Conservation (phyloP, 805 yeast species). For the Ogataea nitratoaversa region DNA sequence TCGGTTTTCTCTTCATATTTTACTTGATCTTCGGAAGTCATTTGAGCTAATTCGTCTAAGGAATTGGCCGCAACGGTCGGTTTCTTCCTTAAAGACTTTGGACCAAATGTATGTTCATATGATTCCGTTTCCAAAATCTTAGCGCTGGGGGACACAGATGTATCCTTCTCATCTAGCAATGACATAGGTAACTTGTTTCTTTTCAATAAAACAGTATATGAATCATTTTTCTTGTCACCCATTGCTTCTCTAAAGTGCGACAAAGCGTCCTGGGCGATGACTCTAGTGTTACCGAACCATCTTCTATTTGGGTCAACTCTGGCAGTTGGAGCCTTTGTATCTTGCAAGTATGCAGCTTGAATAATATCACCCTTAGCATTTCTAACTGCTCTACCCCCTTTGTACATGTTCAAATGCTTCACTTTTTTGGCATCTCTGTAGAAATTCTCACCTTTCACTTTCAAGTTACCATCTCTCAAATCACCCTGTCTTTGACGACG, state of each 20-base stretch:
- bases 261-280: constrained; percentile 94
- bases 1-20: constrained; percentile 72
- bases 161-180: constrained; percentile 78
- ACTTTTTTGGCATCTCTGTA: constrained; percentile 93
- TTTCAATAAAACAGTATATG: constrained; percentile 79
- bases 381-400: constrained; percentile 81
- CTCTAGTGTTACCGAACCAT: constrained; percentile 98
- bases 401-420: constrained; percentile 87
- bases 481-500: constrained; percentile 83
- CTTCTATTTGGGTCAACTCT: constrained; percentile 94
- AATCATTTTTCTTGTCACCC: constrained; percentile 77
- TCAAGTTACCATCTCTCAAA: constrained; percentile 81
- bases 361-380: constrained; percentile 85
- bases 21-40: constrained; percentile 53
- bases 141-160: constrained; percentile 70
- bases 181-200: constrained; percentile 96
- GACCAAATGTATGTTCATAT: constrained; percentile 81
- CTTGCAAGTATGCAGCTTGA: constrained; percentile 83
- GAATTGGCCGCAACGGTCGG: constrained; percentile 74
- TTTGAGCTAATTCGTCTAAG: constrained; percentile 70
- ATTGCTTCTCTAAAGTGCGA: constrained; percentile 91
- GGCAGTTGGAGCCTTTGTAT: constrained; percentile 82
- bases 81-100: constrained; percentile 89
- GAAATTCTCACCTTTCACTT: constrained; percentile 95
- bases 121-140: constrained; percentile 87